phyloP scores from a whole-genome alignment of 129 eudicot genomes.

The Flaveria sonorensis region DNA sequence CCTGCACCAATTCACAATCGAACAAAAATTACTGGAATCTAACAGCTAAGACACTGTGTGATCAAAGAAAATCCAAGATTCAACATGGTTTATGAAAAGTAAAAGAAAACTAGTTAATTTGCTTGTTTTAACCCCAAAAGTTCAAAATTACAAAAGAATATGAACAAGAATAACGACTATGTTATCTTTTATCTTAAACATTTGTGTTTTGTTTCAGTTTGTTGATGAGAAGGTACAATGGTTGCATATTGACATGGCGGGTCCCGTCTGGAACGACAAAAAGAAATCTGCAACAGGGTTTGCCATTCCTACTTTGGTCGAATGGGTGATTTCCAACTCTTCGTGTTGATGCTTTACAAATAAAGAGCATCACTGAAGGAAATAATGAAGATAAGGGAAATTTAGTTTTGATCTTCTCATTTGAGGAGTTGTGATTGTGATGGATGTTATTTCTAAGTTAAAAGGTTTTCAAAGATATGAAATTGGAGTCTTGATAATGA shows the following conservation, averaged over 20 bases:
- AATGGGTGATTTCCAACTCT: constrained; percentile 86
- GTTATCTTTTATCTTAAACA: background rate
- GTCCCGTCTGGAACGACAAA: constrained; percentile 91
- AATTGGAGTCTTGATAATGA: background rate
- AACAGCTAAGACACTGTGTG: background rate
- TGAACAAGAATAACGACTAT: constrained; percentile 1
- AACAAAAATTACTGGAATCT: background rate
- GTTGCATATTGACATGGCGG: constrained; percentile 97
- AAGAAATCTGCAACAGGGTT: constrained; percentile 84
- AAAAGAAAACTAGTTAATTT: background rate
- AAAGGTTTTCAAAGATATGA: background rate
- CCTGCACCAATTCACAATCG: background rate
- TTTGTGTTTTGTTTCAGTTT: constrained; percentile 54
- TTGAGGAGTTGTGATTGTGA: background rate
- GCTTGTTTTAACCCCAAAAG: background rate
- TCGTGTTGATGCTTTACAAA: constrained; percentile 30
- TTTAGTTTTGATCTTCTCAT: background rate
- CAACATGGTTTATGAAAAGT: background rate
- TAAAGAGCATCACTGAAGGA: background rate
- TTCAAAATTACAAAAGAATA: background rate
- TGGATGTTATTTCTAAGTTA: background rate
- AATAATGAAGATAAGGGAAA: background rate
- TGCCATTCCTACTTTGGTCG: constrained; percentile 76
- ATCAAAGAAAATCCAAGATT: background rate
- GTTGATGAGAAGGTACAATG: constrained; percentile 96